Evolutionary conservation across 2,329 filamentous ascomycete species (phyloP).

Genomic region (Apiospora kogelbergensis): DNA sequence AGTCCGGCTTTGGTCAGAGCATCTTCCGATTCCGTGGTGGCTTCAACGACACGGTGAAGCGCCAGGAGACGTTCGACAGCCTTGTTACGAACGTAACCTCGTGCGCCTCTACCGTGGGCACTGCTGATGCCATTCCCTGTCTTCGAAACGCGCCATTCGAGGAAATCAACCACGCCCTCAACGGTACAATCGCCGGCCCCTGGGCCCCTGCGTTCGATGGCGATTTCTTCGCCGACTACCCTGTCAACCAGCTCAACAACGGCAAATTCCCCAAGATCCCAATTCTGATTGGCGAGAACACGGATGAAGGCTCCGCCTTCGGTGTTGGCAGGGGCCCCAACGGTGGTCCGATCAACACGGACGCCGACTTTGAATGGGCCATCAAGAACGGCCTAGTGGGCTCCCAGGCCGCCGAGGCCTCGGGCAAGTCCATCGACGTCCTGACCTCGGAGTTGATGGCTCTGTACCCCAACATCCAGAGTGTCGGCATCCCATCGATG

Average conservation of each 20-base stretch:
- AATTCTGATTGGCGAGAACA: conserved; percentile 30
- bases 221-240: conserved; percentile 28
- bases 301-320: conserved; percentile 30
- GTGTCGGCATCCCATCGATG: conserved; percentile 34
- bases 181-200: conserved; percentile 17
- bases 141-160: conserved; percentile 29
- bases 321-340: conserved; percentile 18
- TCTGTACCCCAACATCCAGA: conserved; percentile 33
- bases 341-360: conserved; percentile 25
- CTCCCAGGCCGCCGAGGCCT: conserved; percentile 13
- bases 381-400: conserved; percentile 13
- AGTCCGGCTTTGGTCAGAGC: conserved; percentile 44
- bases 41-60: conserved; percentile 27
- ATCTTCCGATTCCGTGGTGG: conserved; percentile 28
- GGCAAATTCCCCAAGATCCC: conserved; percentile 31
- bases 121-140: conserved; percentile 24
- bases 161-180: conserved; percentile 22
- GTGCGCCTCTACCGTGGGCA: conserved; percentile 26
- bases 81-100: conserved; percentile 27
- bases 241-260: conserved; percentile 19
- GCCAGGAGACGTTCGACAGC: conserved; percentile 28
- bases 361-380: conserved; percentile 26
- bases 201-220: conserved; percentile 28
- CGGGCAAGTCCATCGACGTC: conserved; percentile 22
- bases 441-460: conserved; percentile 24